Percentiles rank a stretch among this genome's conserved stretches.
Evolutionary conservation across 2,329 filamentous ascomycete genomes (phyloP).

Genomic region (Colletotrichum camelliae): DNA sequence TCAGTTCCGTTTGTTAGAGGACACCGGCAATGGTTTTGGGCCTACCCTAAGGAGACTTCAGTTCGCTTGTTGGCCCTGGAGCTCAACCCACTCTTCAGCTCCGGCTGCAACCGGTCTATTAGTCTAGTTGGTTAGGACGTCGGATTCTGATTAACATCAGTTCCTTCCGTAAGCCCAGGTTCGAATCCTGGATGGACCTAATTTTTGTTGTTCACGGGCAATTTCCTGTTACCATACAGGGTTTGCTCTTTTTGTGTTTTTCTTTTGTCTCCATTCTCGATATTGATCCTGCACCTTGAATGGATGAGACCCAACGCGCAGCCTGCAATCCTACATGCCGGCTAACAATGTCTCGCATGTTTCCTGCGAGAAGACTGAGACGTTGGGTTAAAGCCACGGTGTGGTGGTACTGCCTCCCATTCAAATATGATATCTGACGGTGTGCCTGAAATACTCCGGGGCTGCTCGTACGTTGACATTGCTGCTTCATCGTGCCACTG

Average conservation of each 20-base stretch:
- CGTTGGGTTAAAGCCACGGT: not conserved
- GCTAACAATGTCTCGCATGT: not conserved
- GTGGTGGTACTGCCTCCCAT: not conserved
- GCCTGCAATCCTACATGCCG: not conserved
- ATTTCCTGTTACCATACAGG: not conserved
- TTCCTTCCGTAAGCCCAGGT: slow-evolving; percentile 19
- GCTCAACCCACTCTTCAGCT: not conserved
- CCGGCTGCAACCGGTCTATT: not conserved
- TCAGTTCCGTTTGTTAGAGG: not conserved
- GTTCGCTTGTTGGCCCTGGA: fast-evolving
- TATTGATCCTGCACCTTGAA: not conserved
- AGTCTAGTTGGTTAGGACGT: slow-evolving; percentile 24
- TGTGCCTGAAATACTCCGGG: not conserved
- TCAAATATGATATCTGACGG: not conserved
- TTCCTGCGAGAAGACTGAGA: not conserved
- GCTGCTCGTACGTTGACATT: not conserved
- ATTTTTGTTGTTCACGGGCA: not conserved
- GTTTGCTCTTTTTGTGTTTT: not conserved
- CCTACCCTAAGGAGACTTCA: not conserved
- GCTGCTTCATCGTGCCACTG: not conserved
- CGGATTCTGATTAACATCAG: slow-evolving; percentile 15
- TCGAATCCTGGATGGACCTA: slow-evolving; percentile 23
- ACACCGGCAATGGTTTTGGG: not conserved
- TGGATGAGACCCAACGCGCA: not conserved
- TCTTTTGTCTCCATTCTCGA: not conserved